Base-by-base conservation (phyloP, 805 yeast genomes). In the Lipomyces starkeyi region DNA sequence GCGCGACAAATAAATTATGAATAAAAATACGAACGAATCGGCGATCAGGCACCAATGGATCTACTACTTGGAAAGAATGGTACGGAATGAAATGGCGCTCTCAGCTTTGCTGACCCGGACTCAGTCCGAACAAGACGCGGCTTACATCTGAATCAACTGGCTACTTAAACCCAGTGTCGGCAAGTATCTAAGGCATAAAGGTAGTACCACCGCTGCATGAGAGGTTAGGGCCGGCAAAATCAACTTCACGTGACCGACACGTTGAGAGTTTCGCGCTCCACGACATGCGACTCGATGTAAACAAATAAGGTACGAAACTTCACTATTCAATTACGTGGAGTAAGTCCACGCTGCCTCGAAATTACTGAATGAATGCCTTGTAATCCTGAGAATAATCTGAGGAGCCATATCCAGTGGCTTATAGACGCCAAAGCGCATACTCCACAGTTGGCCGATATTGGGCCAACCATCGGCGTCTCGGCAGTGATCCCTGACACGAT, bases 361-460 rank as follows among this genome's bases (percentile, higher is more conserved):
- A 17, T 14, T 20, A 8, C 20, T 43, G 49, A 43, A 43, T 43
- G 52, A 35, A 61, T 61, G 63, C 34, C 58, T 49, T 27, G 13
- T 59, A 11, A 29, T 20, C 68, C 66, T 7, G 57, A 34, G 32
- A 67, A 67, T 49, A 67, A 67, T 56, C 59, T 67, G 49, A 58
- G 37, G 9, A 27, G 29, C 27, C 69, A 68, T 40, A 35, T 58
- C n/a, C 62, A 55, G 58, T 68, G 71, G 71, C 61, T 68, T 5
- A 35, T 40, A 34, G 8, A 29, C 4, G 37, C 65, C 27, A 47
- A 54, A 43, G 68, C 71, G 14, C 40, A 61, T 13, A 47, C 57
- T 22, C 68, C 71, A 0, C 53, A 29, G 37, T 29, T 56, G 3
- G 22, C 5, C 17, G 61, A 59, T 53, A 17, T 55, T 14, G 27